These are phyloP conservation scores for Mycotypha africana DNA, from an alignment of 371 early-diverging fungal genomes.

Conservation along the genomic window DNA sequence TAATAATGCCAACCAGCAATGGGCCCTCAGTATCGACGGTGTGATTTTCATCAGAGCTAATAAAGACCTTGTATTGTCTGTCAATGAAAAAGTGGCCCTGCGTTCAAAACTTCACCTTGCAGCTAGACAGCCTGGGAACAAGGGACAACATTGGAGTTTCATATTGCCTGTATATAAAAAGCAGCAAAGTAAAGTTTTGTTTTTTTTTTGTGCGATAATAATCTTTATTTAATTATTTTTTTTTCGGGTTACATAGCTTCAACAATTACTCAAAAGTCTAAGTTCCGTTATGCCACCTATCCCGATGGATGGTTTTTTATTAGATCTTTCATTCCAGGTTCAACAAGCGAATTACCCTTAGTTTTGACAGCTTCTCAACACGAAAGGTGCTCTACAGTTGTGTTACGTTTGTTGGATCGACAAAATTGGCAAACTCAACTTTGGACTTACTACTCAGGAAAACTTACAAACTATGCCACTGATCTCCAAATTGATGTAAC, in stretches of 20 bases:
- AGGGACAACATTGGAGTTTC: constrained; percentile 46
- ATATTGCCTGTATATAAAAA: constrained; percentile 45
- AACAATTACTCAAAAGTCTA: constrained; percentile 14
- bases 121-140: constrained; percentile 22
- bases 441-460: constrained; percentile 46
- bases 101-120: constrained; percentile 20
- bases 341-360: constrained; percentile 33
- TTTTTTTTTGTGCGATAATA: neutral
- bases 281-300: constrained; percentile 34
- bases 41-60: constrained; percentile 22
- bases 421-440: constrained; percentile 42
- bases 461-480: constrained; percentile 45
- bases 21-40: constrained; percentile 35
- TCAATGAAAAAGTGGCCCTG: constrained; percentile 21
- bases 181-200: constrained; percentile 20
- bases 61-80: constrained; percentile 23
- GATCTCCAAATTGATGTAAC: constrained; percentile 35
- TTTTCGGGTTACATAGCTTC: constrained; percentile 4
- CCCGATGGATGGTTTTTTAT: constrained; percentile 44
- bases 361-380: constrained; percentile 32
- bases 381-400: constrained; percentile 19
- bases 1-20: constrained; percentile 31
- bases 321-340: constrained; percentile 17
- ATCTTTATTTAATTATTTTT: neutral
- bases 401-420: constrained; percentile 18